Conservation (phyloP, 805 yeast genomes). For the Kluyveromyces dobzhanskii region DNA sequence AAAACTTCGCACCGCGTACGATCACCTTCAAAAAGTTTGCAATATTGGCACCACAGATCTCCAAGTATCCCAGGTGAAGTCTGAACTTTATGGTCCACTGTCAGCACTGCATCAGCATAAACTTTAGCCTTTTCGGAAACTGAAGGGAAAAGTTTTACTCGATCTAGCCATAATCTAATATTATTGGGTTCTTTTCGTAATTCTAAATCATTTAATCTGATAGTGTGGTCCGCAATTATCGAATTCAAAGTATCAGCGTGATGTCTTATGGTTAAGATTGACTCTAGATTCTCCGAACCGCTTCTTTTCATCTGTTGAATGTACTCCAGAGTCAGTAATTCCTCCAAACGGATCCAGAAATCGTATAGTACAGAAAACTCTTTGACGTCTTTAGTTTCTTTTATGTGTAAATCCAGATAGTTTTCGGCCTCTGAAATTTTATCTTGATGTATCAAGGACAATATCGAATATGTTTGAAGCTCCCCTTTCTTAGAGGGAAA, state of each 20-base stretch:
- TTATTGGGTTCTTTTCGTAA: slow-evolving; percentile 54
- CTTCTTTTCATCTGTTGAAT: slow-evolving; percentile 7
- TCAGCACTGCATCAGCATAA: slow-evolving; percentile 56
- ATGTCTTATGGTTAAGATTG: slow-evolving; percentile 5
- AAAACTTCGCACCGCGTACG: slow-evolving; percentile 52
- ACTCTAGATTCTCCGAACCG: slow-evolving; percentile 10
- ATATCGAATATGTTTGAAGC: slow-evolving; percentile 40
- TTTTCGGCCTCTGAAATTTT: slow-evolving; percentile 33
- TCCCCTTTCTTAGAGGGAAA: slow-evolving; percentile 56
- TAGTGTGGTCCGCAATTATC: slow-evolving; percentile 46
- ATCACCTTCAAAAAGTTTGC: slow-evolving; percentile 53
- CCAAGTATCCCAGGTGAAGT: slow-evolving; percentile 37
- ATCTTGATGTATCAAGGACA: slow-evolving; percentile 12
- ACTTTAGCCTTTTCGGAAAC: slow-evolving; percentile 34
- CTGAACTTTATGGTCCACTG: slow-evolving; percentile 52
- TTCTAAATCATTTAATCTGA: slow-evolving; percentile 58
- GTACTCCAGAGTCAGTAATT: slow-evolving; percentile 30
- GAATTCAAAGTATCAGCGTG: slow-evolving; percentile 6
- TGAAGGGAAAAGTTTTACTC: slow-evolving; percentile 41
- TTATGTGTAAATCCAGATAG: slow-evolving; percentile 42
- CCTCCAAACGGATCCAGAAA: slow-evolving; percentile 53
- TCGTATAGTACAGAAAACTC: slow-evolving; percentile 64
- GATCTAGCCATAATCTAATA: slow-evolving; percentile 60
- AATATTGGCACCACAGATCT: slow-evolving; percentile 63
- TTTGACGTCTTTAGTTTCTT: slow-evolving; percentile 38